Evolutionary conservation across 1,284 basidiomycete species (phyloP).

Genomic region (Anthracocystis walkeri): DNA sequence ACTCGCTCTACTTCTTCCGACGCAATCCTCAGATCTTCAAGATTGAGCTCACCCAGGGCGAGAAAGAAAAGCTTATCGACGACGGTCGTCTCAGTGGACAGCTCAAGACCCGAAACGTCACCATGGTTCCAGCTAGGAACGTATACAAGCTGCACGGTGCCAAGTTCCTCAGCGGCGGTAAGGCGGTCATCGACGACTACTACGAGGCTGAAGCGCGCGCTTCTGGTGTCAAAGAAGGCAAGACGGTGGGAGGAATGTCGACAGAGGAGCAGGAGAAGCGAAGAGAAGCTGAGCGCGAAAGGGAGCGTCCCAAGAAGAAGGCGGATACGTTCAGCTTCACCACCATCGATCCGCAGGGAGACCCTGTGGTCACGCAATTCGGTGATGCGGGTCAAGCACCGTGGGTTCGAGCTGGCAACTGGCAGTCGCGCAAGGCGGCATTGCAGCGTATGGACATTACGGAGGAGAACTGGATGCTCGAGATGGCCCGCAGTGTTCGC

Average conservation of each 20-base stretch:
- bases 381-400: constrained; percentile 65
- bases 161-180: constrained; percentile 86
- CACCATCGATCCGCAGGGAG: constrained; percentile 61
- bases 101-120: constrained; percentile 89
- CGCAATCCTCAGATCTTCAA: constrained; percentile 90
- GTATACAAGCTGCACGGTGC: constrained; percentile 95
- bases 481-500: constrained; percentile 64
- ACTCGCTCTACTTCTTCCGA: constrained; percentile 96
- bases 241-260: constrained; percentile 59
- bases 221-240: constrained; percentile 65
- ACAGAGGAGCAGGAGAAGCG: constrained; percentile 54
- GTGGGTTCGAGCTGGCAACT: constrained; percentile 60
- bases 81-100: constrained; percentile 88
- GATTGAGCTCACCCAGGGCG: constrained; percentile 73
- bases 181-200: constrained; percentile 93
- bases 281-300: constrained; percentile 57
- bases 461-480: constrained; percentile 68
- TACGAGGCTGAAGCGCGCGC: constrained; percentile 84
- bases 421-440: constrained; percentile 50
- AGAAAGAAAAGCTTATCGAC: constrained; percentile 91
- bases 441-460: constrained; percentile 61
- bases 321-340: constrained; percentile 59
- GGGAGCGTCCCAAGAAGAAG: constrained; percentile 53
- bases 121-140: constrained; percentile 89
- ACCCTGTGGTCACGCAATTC: constrained; percentile 61